phyloP scores from a whole-genome alignment of 768 basidiomycete species.

The Cystobasidium ongulense region DNA sequence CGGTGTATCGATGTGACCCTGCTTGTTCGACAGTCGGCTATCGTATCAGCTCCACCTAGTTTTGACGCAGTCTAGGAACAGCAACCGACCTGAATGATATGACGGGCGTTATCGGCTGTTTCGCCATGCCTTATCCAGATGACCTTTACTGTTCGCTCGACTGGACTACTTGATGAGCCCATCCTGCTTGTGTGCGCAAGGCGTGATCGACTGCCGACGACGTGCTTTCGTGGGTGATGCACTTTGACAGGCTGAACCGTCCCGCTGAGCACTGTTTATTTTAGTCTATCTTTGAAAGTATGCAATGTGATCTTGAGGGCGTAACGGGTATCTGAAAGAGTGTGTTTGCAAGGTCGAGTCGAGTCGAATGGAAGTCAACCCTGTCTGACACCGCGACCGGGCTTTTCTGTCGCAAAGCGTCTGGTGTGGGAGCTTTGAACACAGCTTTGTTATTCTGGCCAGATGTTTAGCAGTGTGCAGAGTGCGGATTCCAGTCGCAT shows the following conservation, averaged over 20 bases:
- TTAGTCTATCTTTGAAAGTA: too few relatives aligned
- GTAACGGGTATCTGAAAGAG: background rate
- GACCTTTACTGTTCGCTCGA: slow-evolving; percentile 9
- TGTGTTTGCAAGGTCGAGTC: background rate
- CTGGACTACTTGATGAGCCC: background rate
- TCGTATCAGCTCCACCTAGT: background rate
- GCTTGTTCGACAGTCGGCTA: background rate
- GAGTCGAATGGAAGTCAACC: background rate
- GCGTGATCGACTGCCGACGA: background rate
- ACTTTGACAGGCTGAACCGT: too few relatives aligned
- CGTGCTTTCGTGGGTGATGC: background rate
- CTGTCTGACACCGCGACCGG: background rate
- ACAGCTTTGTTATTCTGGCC: too few relatives aligned
- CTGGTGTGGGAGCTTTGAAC: too few relatives aligned
- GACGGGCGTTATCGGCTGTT: slow-evolving; percentile 17
- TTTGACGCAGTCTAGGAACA: background rate
- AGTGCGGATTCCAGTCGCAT: too few relatives aligned
- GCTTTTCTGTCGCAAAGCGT: too few relatives aligned
- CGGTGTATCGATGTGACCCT: slow-evolving; percentile 29
- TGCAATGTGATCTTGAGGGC: too few relatives aligned
- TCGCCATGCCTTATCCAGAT: slow-evolving; percentile 22
- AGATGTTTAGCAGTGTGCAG: too few relatives aligned
- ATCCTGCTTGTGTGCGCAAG: background rate
- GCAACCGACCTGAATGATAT: slow-evolving; percentile 8
- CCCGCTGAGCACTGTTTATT: too few relatives aligned